phyloP scores from a whole-genome alignment of 2,329 filamentous ascomycete species.

The Fusarium sp. region DNA sequence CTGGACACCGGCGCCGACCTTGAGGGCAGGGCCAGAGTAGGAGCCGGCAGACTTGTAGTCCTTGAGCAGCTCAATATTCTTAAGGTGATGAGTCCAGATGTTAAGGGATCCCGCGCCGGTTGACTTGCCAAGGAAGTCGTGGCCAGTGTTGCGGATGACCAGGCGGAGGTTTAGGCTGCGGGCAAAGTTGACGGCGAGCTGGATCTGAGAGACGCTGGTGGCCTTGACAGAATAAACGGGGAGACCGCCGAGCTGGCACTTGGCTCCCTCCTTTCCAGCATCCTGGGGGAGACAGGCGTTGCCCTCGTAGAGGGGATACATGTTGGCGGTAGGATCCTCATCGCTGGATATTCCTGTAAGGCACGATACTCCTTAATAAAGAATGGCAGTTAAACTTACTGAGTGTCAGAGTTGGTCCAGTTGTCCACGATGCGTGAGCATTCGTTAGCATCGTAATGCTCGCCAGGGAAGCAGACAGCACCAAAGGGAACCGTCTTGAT shows the following conservation, averaged over 20 bases:
- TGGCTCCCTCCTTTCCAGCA: conserved; percentile 28
- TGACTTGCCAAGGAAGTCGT: conserved; percentile 65
- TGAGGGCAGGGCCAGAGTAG: conserved; percentile 63
- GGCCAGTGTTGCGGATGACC: conserved; percentile 61
- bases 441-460: conserved; percentile 43
- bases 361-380: neutral
- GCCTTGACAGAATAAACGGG: conserved; percentile 56
- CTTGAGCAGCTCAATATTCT: conserved; percentile 49
- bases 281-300: conserved; percentile 49
- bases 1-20: conserved; percentile 66
- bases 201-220: conserved; percentile 56
- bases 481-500: conserved; percentile 49
- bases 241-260: conserved; percentile 55
- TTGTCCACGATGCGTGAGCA: conserved; percentile 44
- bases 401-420: conserved; percentile 41
- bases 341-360: conserved; percentile 27
- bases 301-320: conserved; percentile 55
- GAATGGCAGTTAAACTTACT: conserved; percentile 12
- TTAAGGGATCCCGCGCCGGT: conserved; percentile 68
- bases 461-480: conserved; percentile 46
- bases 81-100: conserved; percentile 68
- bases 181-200: conserved; percentile 60
- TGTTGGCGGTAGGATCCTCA: conserved; percentile 31
- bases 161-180: conserved; percentile 57
- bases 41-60: conserved; percentile 39